Conservation (phyloP, 1,284 basidiomycete genomes). For the Cyathus pygmaeus region DNA sequence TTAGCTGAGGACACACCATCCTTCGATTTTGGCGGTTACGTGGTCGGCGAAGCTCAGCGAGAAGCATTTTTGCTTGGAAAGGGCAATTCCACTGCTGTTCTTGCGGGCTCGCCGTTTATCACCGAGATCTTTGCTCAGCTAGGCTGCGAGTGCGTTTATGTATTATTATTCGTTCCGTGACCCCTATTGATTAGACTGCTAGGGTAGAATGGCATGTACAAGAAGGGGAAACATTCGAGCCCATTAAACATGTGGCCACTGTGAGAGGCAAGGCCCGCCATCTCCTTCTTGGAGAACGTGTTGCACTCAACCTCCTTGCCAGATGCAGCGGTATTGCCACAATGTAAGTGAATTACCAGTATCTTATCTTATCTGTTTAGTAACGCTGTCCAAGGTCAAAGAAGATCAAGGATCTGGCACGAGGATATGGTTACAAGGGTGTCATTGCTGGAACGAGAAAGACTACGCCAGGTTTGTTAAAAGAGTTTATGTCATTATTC, state of each 20-base stretch:
- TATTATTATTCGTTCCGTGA: neutral
- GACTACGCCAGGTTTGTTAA: constrained; percentile 86
- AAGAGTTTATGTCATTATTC: constrained; percentile 32
- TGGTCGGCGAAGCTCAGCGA: constrained; percentile 91
- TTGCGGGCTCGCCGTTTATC: constrained; percentile 97
- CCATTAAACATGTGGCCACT: constrained; percentile 90
- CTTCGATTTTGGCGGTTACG: constrained; percentile 97
- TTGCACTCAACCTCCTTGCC: constrained; percentile 94
- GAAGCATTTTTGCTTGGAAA: constrained; percentile 94
- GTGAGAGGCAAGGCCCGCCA: constrained; percentile 90
- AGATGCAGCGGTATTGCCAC: constrained; percentile 97
- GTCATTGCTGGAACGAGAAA: constrained; percentile 96
- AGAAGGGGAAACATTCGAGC: constrained; percentile 85
- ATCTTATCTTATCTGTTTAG: neutral
- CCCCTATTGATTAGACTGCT: neutral
- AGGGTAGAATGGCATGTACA: constrained; percentile 93
- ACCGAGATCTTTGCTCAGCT: constrained; percentile 93
- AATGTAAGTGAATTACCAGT: constrained; percentile 63
- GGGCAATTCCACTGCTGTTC: constrained; percentile 76
- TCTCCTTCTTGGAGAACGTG: constrained; percentile 93
- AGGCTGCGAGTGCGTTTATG: constrained; percentile 82
- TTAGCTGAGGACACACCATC: constrained; percentile 95
- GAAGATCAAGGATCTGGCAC: constrained; percentile 83
- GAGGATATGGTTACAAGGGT: constrained; percentile 84
- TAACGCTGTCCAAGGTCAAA: constrained; percentile 68